Base-by-base conservation (phyloP, 305 asterid genomes). In the Fraxinus albicans region DNA sequence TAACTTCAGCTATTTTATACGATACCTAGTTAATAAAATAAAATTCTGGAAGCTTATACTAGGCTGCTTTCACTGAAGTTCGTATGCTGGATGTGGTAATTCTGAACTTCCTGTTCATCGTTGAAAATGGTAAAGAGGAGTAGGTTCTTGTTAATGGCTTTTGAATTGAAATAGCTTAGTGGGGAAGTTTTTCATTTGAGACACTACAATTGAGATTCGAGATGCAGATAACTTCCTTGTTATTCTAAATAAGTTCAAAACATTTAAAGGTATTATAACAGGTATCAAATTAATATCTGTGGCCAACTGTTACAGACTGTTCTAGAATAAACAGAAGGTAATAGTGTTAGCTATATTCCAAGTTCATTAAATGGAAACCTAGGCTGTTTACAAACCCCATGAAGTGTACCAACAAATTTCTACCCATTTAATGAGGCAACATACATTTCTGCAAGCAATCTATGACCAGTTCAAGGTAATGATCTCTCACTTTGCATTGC, bases 291-390 rank as follows among this genome's bases (percentile, higher is more conserved):
- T 33, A 70, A 70, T 33, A 69, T 29, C 35, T 33, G 25, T 15
- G 76, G 76, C 76, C 40, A 31, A 70, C 38, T 15, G 23, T 31
- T 31, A 31, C 40, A 15, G 42, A 70, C 40, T 70, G 76, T 70
- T 65, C n/a, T 65, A 65, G 73, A 6, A 33, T 70, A 31, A 15
- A 29, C 44, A 15, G 76, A 70, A 15, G 42, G 6, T 15, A 70
- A 31, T 13, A 31, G 40, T 15, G 76, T 70, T 33, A 70, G 76
- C 42, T 70, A 15, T 70, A 70, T 33, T 29, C 76, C 76, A 33
- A 33, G 76, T 70, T 70, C 76, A 29, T 31, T 70, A 70, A 70
- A 70, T 70, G 44, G 44, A 70, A 70, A 70, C 42, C 76, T 70
- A 70, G 76, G 76, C 76, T 70, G 76, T 70, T 29, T 33, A 70